These are phyloP conservation scores for Xylaria sp. DNA, from an alignment of 2,329 filamentous ascomycete genomes.

Conservation along the genomic window DNA sequence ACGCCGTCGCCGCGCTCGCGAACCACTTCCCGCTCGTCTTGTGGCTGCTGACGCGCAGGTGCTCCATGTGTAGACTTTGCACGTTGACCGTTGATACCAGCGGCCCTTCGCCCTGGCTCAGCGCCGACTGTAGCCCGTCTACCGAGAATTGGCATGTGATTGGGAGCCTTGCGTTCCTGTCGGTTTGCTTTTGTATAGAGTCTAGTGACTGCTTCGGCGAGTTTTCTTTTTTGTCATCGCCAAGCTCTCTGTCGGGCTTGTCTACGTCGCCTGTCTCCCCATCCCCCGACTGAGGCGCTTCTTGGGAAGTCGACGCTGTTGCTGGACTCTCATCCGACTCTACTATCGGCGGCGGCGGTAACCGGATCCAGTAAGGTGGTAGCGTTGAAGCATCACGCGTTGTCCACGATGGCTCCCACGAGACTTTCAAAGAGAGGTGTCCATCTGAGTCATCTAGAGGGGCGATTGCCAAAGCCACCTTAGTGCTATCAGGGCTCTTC, in stretches of 20 bases:
- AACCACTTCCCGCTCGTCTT: slow-evolving; percentile 64
- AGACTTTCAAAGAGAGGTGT: slow-evolving; percentile 64
- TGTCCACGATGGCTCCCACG: slow-evolving; percentile 66
- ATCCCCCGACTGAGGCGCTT: slow-evolving; percentile 14
- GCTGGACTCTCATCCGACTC: slow-evolving; percentile 14
- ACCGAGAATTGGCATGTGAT: slow-evolving; percentile 62
- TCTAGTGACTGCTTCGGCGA: slow-evolving; percentile 49
- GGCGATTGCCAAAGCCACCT: slow-evolving; percentile 63
- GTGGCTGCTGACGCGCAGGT: slow-evolving; percentile 52
- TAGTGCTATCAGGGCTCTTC: slow-evolving; percentile 60
- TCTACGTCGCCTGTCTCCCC: slow-evolving; percentile 12
- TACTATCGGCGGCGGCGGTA: slow-evolving; percentile 51
- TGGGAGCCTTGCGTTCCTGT: slow-evolving; percentile 42
- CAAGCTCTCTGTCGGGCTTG: slow-evolving; percentile 9
- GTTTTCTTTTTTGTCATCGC: slow-evolving; percentile 25
- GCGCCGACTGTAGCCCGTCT: slow-evolving; percentile 58
- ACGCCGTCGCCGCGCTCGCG: slow-evolving; percentile 64
- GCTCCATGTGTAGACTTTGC: slow-evolving; percentile 58
- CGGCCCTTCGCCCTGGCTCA: slow-evolving; percentile 51
- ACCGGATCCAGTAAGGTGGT: slow-evolving; percentile 68
- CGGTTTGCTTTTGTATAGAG: slow-evolving; percentile 49
- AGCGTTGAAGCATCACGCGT: slow-evolving; percentile 61
- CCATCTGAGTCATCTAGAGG: slow-evolving; percentile 70
- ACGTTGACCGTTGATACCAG: slow-evolving; percentile 43
- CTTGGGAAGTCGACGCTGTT: slow-evolving; percentile 28